Conservation (phyloP, 2,329 filamentous ascomycete genomes). For the Pseudodiploospora longispora region DNA sequence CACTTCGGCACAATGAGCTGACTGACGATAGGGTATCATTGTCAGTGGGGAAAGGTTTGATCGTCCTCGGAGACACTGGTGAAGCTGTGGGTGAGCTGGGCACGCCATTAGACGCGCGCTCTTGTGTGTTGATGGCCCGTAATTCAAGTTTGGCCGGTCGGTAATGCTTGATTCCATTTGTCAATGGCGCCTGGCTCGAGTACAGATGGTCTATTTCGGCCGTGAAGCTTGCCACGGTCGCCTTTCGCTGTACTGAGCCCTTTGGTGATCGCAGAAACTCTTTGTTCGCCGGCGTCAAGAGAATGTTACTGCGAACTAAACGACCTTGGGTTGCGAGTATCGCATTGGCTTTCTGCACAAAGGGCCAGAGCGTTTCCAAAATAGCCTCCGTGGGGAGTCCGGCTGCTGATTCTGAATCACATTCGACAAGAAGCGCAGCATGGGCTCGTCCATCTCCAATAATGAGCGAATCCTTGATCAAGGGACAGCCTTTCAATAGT, state of each 20-base stretch:
- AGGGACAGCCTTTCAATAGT: not conserved
- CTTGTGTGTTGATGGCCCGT: no score
- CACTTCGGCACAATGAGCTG: no score
- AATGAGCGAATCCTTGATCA: not conserved
- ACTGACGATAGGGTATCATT: no score
- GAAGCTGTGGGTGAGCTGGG: no score
- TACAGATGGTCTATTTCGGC: no score
- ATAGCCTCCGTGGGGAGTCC: constrained; percentile 11
- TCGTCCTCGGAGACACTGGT: no score
- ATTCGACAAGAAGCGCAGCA: not conserved
- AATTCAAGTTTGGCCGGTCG: no score
- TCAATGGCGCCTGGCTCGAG: no score
- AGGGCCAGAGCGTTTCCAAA: constrained; percentile 34
- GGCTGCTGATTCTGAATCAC: not conserved
- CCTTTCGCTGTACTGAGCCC: constrained; percentile 29
- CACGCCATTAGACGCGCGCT: no score
- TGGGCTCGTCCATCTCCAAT: not conserved
- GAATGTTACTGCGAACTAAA: constrained; percentile 31
- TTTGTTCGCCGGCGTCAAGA: constrained; percentile 28
- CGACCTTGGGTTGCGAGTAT: constrained; percentile 34
- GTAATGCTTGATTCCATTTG: no score
- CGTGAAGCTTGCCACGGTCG: no score
- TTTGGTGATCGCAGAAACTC: constrained; percentile 37
- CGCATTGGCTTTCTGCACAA: constrained; percentile 33
- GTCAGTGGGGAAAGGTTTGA: no score